Evolutionary conservation across 2,329 filamentous ascomycete species (phyloP).

Genomic region (Exophiala lecanii-corni): DNA sequence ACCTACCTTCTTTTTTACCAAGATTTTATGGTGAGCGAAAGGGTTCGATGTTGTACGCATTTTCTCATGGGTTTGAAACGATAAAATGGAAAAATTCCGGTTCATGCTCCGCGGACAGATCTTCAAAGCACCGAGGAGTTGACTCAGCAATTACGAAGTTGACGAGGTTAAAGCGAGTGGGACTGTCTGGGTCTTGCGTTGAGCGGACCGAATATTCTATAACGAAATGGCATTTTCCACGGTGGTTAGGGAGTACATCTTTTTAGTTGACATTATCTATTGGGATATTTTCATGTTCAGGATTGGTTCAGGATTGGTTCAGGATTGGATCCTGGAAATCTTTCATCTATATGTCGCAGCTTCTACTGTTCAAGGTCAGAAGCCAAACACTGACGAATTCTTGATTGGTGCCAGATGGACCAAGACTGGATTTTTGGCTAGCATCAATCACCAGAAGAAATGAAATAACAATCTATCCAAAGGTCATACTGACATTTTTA

Average conservation of each 20-base stretch:
- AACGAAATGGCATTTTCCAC: constrained; percentile 8
- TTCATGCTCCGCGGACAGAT: constrained; percentile 26
- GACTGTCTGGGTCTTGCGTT: constrained; percentile 25
- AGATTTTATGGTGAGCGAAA: too few relatives aligned
- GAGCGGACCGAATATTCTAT: constrained; percentile 24
- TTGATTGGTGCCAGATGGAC: too few relatives aligned
- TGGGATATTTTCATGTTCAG: not conserved
- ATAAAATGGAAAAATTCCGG: constrained; percentile 11
- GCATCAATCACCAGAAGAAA: not conserved
- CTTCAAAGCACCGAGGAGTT: constrained; percentile 28
- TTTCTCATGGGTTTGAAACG: constrained; percentile 8
- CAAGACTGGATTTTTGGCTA: not conserved
- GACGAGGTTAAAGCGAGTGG: constrained; percentile 30
- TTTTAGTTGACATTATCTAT: not conserved
- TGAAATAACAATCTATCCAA: not conserved
- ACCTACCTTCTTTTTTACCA: too few relatives aligned
- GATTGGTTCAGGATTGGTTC: too few relatives aligned
- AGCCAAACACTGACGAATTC: too few relatives aligned
- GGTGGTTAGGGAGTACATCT: not conserved
- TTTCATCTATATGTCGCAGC: too few relatives aligned
- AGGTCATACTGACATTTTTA: too few relatives aligned
- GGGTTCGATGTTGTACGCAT: constrained; percentile 8
- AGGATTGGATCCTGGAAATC: too few relatives aligned
- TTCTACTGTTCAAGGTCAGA: too few relatives aligned
- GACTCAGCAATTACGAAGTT: constrained; percentile 14